Evolutionary conservation across 2,329 filamentous ascomycete species (phyloP).

Genomic region (Aspergillus arachidicola): DNA sequence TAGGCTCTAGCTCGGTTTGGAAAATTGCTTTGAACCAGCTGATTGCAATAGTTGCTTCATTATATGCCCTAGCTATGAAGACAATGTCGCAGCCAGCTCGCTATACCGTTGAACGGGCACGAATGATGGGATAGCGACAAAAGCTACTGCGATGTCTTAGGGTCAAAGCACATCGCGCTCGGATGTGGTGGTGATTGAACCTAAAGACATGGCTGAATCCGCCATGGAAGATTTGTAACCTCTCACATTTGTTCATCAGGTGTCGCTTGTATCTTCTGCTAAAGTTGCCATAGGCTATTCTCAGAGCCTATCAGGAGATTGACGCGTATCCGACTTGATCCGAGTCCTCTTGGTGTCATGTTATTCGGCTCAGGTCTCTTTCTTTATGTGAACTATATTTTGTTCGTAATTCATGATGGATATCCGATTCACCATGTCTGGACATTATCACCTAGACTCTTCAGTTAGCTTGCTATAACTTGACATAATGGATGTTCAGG

Average conservation of each 20-base stretch:
- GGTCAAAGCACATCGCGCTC: neutral
- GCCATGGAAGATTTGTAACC: neutral
- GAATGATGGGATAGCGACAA: no score
- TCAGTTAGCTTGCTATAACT: neutral
- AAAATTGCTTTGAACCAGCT: neutral
- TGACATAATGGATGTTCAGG: no score
- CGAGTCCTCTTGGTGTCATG: neutral
- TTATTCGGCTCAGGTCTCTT: neutral
- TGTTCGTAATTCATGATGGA: no score
- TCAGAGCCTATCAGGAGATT: neutral
- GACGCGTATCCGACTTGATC: neutral
- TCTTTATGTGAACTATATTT: constrained; percentile 35
- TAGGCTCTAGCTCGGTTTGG: neutral
- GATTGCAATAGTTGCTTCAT: neutral
- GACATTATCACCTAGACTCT: neutral
- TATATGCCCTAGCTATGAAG: neutral
- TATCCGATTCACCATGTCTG: neutral
- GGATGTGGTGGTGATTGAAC: neutral
- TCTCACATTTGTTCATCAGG: neutral
- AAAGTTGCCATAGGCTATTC: neutral
- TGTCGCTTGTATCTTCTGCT: neutral
- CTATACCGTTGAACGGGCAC: no score
- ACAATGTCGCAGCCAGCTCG: no score
- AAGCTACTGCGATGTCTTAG: neutral
- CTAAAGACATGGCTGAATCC: neutral